Conservation (phyloP, 495 filamentous ascomycete species). For the Ramalina peruviana region DNA sequence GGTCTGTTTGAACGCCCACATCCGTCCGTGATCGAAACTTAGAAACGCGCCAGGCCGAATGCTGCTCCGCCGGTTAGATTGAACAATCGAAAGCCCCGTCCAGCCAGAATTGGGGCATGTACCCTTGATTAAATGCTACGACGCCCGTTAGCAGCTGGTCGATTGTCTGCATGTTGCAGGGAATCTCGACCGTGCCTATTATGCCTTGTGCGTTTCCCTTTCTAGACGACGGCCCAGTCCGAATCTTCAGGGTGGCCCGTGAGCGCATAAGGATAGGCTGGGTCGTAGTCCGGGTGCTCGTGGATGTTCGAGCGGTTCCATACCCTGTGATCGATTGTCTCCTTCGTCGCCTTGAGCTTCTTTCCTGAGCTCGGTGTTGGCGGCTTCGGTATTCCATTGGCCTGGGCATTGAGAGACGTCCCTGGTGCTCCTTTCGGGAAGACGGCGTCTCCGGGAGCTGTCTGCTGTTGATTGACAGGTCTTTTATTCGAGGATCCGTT, state of each 20-base stretch:
- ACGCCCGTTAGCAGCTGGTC: too few species aligned
- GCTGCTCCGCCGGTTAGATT: too few species aligned
- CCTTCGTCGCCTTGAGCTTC: slow-evolving; percentile 1
- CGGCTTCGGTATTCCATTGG: neutral
- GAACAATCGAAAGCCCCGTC: too few species aligned
- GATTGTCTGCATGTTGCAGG: too few species aligned
- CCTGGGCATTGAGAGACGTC: neutral
- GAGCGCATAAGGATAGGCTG: slow-evolving; percentile 12
- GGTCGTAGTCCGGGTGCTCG: slow-evolving; percentile 15
- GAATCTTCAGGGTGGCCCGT: slow-evolving; percentile 41
- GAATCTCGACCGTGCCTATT: too few species aligned
- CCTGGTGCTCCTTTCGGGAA: slow-evolving; percentile 1
- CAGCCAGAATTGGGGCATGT: too few species aligned
- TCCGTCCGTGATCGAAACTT: neutral
- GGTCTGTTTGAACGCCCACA: neutral
- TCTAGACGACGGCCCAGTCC: slow-evolving; percentile 34
- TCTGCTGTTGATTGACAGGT: neutral
- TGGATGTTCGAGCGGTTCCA: slow-evolving; percentile 15
- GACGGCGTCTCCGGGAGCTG: neutral
- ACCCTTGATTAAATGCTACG: too few species aligned
- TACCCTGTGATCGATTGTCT: slow-evolving; percentile 7
- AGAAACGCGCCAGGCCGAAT: neutral
- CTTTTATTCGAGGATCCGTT: neutral
- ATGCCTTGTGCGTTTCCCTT: too few species aligned
- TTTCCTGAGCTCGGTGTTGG: neutral